Conservation (phyloP, 2,329 filamentous ascomycete species). For the Aaosphaeria arxii region DNA sequence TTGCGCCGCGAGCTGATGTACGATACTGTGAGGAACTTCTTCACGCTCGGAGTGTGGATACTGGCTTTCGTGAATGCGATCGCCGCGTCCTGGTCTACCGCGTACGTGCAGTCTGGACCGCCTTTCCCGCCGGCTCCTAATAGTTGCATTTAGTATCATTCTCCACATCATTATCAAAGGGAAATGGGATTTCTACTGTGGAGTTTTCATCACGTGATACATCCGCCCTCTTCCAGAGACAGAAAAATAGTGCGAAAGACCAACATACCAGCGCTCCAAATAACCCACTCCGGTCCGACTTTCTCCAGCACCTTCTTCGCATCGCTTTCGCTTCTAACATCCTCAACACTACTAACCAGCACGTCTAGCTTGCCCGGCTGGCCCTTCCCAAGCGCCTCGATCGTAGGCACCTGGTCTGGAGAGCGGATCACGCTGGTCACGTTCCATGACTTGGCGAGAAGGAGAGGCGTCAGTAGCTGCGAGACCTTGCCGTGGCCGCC, state of each 20-base stretch:
- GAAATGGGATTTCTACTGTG: neutral
- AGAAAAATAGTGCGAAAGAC: neutral
- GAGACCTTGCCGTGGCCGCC: constrained; percentile 81
- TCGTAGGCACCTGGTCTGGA: constrained; percentile 62
- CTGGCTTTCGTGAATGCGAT: constrained; percentile 53
- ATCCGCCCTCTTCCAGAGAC: neutral
- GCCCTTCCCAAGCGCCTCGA: constrained; percentile 59
- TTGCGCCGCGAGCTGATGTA: constrained; percentile 51
- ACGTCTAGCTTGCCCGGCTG: constrained; percentile 65
- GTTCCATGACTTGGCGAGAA: constrained; percentile 70
- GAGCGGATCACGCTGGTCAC: constrained; percentile 77
- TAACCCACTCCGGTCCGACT: constrained; percentile 63
- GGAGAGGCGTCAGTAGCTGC: constrained; percentile 70
- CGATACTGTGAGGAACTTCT: constrained; percentile 56
- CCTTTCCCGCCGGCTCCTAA: constrained; percentile 56
- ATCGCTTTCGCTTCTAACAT: constrained; percentile 61
- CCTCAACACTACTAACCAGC: constrained; percentile 68
- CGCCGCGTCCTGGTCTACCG: constrained; percentile 54
- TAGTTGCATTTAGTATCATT: neutral
- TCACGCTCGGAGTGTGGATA: constrained; percentile 43
- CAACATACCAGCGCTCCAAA: constrained; percentile 64
- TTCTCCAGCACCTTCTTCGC: constrained; percentile 62
- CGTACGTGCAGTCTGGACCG: constrained; percentile 47
- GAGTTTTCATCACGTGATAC: neutral
- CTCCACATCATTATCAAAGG: neutral